Evolutionary conservation across 768 basidiomycete genomes (phyloP).

Genomic region (Hydnum rufescens): DNA sequence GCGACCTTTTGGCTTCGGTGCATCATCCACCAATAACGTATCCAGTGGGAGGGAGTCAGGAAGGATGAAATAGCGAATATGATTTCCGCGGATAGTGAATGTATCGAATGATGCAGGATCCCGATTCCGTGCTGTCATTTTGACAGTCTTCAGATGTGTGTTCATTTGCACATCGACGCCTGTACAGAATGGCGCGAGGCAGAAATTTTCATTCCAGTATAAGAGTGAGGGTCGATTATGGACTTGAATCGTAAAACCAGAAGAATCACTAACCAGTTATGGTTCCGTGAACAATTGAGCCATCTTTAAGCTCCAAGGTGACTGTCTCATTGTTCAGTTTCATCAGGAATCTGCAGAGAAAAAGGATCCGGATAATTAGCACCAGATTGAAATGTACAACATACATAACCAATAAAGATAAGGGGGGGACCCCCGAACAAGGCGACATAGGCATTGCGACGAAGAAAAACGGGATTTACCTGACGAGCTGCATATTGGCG

Average conservation of each 20-base stretch:
- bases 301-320: constrained; percentile 95
- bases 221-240: background rate
- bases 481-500: constrained; percentile 9
- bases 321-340: constrained; percentile 99
- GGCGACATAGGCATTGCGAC: background rate
- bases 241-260: too few species aligned
- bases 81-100: constrained; percentile 90
- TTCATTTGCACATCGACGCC: constrained; percentile 99
- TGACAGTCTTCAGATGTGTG: constrained; percentile 93
- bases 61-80: constrained; percentile 90
- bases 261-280: constrained; percentile 64
- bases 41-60: constrained; percentile 93
- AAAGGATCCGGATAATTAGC: too few species aligned
- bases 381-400: background rate
- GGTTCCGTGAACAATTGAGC: constrained; percentile 84
- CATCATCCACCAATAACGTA: constrained; percentile 91
- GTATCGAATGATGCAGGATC: constrained; percentile 74
- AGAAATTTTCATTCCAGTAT: background rate
- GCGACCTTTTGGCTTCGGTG: constrained; percentile 83
- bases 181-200: constrained; percentile 19
- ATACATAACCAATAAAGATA: background rate
- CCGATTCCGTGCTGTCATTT: constrained; percentile 83
- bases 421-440: background rate
- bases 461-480: constrained; percentile 1
- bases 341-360: constrained; percentile 70